Evolutionary conservation across 495 filamentous ascomycete genomes (phyloP).

Genomic region (Tuber magnatum): DNA sequence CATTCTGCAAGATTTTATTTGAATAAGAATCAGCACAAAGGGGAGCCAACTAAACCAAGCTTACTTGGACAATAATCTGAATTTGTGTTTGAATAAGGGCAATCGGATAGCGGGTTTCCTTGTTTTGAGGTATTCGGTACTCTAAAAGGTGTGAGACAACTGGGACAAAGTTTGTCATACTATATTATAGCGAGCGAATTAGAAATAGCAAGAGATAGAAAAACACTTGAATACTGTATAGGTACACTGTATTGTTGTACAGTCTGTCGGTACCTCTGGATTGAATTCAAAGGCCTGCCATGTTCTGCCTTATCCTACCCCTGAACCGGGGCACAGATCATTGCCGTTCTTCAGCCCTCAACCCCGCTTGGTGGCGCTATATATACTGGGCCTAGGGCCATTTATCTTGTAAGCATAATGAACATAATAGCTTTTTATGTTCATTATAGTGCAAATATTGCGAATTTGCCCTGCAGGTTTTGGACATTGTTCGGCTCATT

Average conservation of each 20-base stretch:
- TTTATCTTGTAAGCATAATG: not conserved
- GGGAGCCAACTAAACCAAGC: not conserved
- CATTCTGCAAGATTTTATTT: not conserved
- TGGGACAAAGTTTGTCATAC: no score
- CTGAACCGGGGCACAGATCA: no score
- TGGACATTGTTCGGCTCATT: not conserved
- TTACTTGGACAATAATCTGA: not conserved
- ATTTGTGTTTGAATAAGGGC: not conserved
- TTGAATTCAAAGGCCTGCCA: no score
- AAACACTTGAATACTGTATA: no score
- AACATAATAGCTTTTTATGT: not conserved
- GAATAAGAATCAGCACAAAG: not conserved
- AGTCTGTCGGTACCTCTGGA: no score
- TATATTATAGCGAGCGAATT: no score
- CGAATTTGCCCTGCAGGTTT: not conserved
- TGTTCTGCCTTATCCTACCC: no score
- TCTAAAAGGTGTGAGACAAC: not conserved
- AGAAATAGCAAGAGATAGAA: no score
- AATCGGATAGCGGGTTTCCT: not conserved
- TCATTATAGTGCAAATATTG: not conserved
- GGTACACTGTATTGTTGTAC: no score
- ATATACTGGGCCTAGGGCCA: rapidly evolving
- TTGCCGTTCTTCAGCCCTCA: no score
- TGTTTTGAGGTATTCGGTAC: not conserved
- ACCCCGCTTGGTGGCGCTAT: no score